Evolutionary conservation across 2,329 filamentous ascomycete species (phyloP).

Genomic region (Ophiostoma perfectum): DNA sequence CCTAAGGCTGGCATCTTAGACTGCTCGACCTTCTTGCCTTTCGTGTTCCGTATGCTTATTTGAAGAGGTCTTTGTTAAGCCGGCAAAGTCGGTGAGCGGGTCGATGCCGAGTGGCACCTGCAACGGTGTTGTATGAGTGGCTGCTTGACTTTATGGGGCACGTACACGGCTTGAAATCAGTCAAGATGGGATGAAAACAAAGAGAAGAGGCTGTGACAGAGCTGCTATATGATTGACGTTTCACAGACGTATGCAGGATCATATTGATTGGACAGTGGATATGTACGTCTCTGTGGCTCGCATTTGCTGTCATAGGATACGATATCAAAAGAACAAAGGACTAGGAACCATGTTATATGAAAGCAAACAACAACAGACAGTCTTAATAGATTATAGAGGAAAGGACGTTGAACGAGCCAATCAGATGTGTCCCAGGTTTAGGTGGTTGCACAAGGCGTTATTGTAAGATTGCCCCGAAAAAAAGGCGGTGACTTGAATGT

Average conservation of each 20-base stretch:
- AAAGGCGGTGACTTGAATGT: too few relatives aligned
- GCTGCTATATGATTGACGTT: neutral
- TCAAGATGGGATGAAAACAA: too few relatives aligned
- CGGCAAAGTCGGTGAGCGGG: too few relatives aligned
- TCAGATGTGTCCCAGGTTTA: too few relatives aligned
- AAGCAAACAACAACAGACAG: neutral
- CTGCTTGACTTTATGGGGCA: too few relatives aligned
- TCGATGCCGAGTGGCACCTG: too few relatives aligned
- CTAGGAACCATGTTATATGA: neutral
- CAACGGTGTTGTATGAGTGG: too few relatives aligned
- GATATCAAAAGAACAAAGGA: neutral
- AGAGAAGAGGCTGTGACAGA: too few relatives aligned
- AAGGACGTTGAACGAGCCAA: neutral
- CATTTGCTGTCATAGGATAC: neutral
- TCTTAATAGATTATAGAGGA: too few relatives aligned
- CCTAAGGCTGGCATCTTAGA: slow-evolving; percentile 18
- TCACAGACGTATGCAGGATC: neutral
- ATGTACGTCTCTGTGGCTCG: neutral
- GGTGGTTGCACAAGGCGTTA: too few relatives aligned
- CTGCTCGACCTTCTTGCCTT: slow-evolving; percentile 21
- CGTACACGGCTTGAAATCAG: too few relatives aligned
- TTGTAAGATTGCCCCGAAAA: too few relatives aligned
- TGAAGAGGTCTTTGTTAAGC: neutral
- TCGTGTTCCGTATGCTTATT: neutral
- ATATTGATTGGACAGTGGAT: neutral